phyloP scores from a whole-genome alignment of 208 protist genomes.

The Leishmania tropica region DNA sequence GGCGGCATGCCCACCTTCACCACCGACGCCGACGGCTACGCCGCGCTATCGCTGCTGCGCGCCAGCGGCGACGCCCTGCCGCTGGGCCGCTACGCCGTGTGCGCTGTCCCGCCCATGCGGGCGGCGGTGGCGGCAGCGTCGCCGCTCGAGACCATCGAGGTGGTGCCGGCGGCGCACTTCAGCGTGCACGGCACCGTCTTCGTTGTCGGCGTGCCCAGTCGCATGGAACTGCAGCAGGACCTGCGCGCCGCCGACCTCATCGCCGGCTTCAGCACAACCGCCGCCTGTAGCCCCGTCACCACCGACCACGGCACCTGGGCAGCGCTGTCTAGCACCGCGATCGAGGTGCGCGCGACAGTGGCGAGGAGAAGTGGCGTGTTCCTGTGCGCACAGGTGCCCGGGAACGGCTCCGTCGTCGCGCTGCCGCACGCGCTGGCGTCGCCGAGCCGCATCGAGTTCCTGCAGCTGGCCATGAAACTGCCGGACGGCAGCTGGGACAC shows the following conservation, averaged over 20 bases:
- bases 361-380: constrained; percentile 22
- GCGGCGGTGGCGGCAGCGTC: not conserved
- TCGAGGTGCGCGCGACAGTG: constrained; percentile 38
- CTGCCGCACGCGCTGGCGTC: constrained; percentile 29
- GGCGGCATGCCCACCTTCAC: constrained; percentile 4
- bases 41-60: constrained; percentile 28
- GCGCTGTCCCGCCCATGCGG: constrained; percentile 15
- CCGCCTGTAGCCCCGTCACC: constrained; percentile 29
- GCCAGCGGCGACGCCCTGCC: constrained; percentile 26
- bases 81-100: constrained; percentile 50
- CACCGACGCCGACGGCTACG: constrained; percentile 49
- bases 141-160: not conserved
- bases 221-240: constrained; percentile 43
- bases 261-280: constrained; percentile 52
- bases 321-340: constrained; percentile 20
- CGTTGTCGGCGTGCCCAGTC: constrained; percentile 40
- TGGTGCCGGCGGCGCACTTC: constrained; percentile 33
- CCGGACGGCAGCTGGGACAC: constrained; percentile 32
- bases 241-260: constrained; percentile 34
- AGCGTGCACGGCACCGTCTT: constrained; percentile 40
- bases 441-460: constrained; percentile 25
- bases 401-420: constrained; percentile 40
- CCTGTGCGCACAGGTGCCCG: constrained; percentile 47
- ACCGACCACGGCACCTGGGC: constrained; percentile 49
- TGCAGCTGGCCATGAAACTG: constrained; percentile 19